A percentile compares a stretch with the other conserved stretches of the same genome.
Conservation (phyloP, 2,329 filamentous ascomycete species). For the Cadophora luteo-olivacea region DNA sequence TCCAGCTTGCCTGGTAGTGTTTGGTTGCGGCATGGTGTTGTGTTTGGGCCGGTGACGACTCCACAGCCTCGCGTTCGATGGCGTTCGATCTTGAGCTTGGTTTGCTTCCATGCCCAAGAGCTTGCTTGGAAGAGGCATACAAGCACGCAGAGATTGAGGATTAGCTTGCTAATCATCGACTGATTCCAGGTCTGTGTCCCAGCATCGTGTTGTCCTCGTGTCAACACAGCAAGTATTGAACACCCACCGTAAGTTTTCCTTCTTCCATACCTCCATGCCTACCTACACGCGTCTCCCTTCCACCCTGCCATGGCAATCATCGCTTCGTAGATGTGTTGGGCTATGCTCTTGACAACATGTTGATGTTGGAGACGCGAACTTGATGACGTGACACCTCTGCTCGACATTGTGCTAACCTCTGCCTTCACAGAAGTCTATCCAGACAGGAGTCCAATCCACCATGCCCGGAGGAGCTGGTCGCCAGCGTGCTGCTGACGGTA, state of each 20-base stretch:
- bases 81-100: not conserved
- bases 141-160: not conserved
- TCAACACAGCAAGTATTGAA: constrained; percentile 10
- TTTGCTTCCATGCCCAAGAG: not conserved
- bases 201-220: constrained; percentile 12
- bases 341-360: not conserved
- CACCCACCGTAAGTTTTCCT: not conserved
- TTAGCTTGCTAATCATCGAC: constrained; percentile 10
- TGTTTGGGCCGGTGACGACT: not conserved
- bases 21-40: too few species aligned
- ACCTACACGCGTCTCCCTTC: not conserved
- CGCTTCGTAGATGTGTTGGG: not conserved
- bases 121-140: not conserved
- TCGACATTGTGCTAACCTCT: not conserved
- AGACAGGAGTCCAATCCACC: not conserved
- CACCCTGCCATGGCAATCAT: not conserved
- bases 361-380: not conserved
- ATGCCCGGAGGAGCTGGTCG: constrained; percentile 32
- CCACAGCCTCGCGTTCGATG: not conserved
- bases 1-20: not conserved
- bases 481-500: constrained; percentile 18
- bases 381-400: not conserved
- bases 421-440: constrained; percentile 4
- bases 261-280: not conserved
- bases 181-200: constrained; percentile 12